Percentiles rank a stretch among this genome's conserved stretches.
phyloP scores from a whole-genome alignment of 2,329 filamentous ascomycete genomes.

The Seiridium cupressi region DNA sequence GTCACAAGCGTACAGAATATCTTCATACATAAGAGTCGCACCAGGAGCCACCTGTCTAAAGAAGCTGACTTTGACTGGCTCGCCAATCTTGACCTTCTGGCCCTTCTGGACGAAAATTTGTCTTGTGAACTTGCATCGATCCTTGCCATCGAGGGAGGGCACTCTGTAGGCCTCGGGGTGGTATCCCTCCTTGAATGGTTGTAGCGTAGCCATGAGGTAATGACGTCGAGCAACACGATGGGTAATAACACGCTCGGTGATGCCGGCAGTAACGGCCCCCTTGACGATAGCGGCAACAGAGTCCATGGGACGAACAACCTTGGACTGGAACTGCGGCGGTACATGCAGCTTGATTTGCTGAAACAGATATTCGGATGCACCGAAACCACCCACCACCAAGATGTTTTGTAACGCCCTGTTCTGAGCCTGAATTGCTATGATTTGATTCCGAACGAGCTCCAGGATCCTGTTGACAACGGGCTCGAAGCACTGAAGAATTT shows the following conservation, averaged over 20 bases:
- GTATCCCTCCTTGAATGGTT: constrained; percentile 98
- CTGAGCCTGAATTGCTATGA: constrained; percentile 97
- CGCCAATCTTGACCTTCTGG: constrained; percentile 97
- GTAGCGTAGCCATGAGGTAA: constrained; percentile 98
- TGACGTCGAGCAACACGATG: constrained; percentile 95
- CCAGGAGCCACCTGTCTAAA: constrained; percentile 97
- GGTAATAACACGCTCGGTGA: constrained; percentile 94
- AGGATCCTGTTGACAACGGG: constrained; percentile 96
- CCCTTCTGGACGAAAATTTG: constrained; percentile 99
- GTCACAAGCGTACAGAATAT: constrained; percentile 95
- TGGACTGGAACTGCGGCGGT: constrained; percentile 95
- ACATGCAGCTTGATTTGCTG: constrained; percentile 99
- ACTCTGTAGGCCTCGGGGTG: constrained; percentile 98
- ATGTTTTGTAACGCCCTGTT: constrained; percentile 94
- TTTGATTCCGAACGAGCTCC: constrained; percentile 95
- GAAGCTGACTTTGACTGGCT: constrained; percentile 98
- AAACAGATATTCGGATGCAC: constrained; percentile 97
- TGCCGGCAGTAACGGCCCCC: constrained; percentile 94
- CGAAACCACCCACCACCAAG: constrained; percentile 94
- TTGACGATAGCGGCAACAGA: constrained; percentile 98
- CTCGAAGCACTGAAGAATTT: constrained; percentile 98
- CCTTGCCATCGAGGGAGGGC: constrained; percentile 92
- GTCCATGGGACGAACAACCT: constrained; percentile 98
- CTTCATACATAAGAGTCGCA: constrained; percentile 98
- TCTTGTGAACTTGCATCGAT: constrained; percentile 96